Evolutionary conservation across 768 basidiomycete species (phyloP), one percentile per base, ranked within the genome.

Genomic region (Phanerochaete carnosa): DNA sequence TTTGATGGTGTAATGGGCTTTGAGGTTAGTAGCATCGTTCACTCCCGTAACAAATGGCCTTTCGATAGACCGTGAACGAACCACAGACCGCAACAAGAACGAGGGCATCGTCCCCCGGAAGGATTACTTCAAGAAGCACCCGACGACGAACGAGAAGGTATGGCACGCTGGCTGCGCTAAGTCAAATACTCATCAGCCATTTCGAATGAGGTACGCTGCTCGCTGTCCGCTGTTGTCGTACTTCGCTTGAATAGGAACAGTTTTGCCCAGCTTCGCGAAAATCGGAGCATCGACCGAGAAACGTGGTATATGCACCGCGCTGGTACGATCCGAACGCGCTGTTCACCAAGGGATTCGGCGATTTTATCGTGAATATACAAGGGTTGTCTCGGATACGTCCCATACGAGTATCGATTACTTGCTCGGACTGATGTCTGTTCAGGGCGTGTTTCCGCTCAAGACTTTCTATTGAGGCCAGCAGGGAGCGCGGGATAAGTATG

Each of bases 301-400:
- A 86, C 62, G 79, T 92, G 75, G 82, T 91, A 16, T 89, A 79
- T 62, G 81, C 89, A 1, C 90, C 90, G 1, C 90, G 92, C 67
- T 92, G 88, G 87, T 98, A 99, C 65, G 96, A 98, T 70, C 81
- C 98, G 7, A 88, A 95, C 58, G 85, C 87, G 7, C 78, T 99
- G 7, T 98, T 98, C 74, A 73, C 75, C 26, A 97, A 97, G 72
- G 81, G 83, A 2, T 93, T 93, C 63, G 87, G 91, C 0, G 83
- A 90, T 66, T 90, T 98, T 72, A 86, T 86, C 0, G 91, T 94
- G 45, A 96, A 98, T 69, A 95, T 98, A 0, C 96, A 98, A 76
- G 94, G 90, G 0, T 74, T 98, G 15, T 90, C 96, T 0, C 78
- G 90, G 73, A 94, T 95, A 68, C 45, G 83, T 72, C 35, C 13